Conservation (phyloP, 768 basidiomycete species). For the Suillus subaureus region DNA sequence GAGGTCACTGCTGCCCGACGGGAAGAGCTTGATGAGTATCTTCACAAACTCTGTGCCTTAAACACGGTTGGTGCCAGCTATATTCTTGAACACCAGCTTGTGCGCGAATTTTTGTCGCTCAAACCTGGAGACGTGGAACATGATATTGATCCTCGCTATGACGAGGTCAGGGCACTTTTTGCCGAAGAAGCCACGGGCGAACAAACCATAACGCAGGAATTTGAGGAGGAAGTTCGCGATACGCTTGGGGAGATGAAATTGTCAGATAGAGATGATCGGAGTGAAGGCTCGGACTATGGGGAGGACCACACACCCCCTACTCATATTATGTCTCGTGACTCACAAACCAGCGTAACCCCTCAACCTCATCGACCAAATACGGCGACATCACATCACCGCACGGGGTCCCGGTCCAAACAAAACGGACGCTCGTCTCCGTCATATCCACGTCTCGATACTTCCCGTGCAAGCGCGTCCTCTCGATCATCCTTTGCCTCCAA, state of each 20-base stretch:
- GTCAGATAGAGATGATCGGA: constrained; percentile 47
- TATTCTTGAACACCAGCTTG: constrained; percentile 77
- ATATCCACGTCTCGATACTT: constrained; percentile 23
- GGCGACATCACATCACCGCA: constrained; percentile 39
- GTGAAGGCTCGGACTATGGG: constrained; percentile 69
- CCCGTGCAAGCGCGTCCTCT: constrained; percentile 31
- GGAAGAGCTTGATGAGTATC: constrained; percentile 86
- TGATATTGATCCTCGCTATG: constrained; percentile 58
- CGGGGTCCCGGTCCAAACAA: constrained; percentile 37
- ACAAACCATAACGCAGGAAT: constrained; percentile 34
- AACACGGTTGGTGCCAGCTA: constrained; percentile 68
- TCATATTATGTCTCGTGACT: constrained; percentile 33
- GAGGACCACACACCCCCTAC: constrained; percentile 41
- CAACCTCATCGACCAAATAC: constrained; percentile 51
- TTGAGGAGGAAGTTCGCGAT: constrained; percentile 48
- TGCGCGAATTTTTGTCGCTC: constrained; percentile 81
- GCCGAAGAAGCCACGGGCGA: constrained; percentile 35
- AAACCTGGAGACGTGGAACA: constrained; percentile 86
- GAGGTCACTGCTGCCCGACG: constrained; percentile 78
- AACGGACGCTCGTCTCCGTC: constrained; percentile 35
- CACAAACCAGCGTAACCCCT: constrained; percentile 26
- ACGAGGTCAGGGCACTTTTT: constrained; percentile 61
- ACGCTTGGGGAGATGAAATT: constrained; percentile 52
- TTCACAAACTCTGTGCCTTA: constrained; percentile 77
- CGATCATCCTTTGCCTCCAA: constrained; percentile 27